phyloP scores from a whole-genome alignment of 768 basidiomycete genomes.

The Psilocybe sp. region DNA sequence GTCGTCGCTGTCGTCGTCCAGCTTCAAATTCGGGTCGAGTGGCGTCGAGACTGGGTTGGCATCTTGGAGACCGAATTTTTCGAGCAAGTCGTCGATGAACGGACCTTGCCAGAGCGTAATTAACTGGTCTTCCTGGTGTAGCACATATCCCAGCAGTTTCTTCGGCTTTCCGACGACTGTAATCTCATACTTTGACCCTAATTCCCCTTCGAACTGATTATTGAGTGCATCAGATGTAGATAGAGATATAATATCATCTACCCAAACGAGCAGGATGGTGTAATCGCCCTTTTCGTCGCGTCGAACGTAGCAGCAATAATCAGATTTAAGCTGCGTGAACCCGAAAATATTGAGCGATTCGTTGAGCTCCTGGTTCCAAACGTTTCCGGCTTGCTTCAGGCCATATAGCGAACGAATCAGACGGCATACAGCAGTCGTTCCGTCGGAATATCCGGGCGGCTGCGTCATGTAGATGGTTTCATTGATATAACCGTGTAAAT shows the following conservation, averaged over 20 bases:
- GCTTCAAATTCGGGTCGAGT: conserved; percentile 21
- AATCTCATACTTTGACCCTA: conserved; percentile 6
- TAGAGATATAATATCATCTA: conserved; percentile 7
- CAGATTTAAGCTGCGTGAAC: conserved; percentile 5
- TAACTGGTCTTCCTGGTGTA: conserved; percentile 8
- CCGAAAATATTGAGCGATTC: neutral
- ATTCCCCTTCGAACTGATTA: conserved; percentile 1
- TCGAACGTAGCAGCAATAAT: conserved; percentile 15
- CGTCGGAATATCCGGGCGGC: conserved; percentile 28
- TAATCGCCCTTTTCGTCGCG: neutral
- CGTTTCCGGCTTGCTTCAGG: conserved; percentile 24
- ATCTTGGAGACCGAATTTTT: conserved; percentile 20
- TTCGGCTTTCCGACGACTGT: conserved; percentile 12
- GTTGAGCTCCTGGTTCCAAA: conserved; percentile 19
- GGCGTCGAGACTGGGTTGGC: conserved; percentile 22
- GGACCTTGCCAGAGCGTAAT: conserved; percentile 25
- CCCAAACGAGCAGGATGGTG: conserved; percentile 3
- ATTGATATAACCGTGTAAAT: conserved; percentile 26
- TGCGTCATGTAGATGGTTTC: conserved; percentile 39
- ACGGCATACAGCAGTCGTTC: conserved; percentile 17
- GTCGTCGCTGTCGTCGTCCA: conserved; percentile 3
- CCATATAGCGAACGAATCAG: conserved; percentile 33
- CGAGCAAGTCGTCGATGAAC: conserved; percentile 25
- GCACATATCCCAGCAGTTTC: conserved; percentile 11
- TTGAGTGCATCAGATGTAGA: conserved; percentile 1